phyloP scores from a whole-genome alignment of 2,329 filamentous ascomycete genomes.

The Volutella citrinella region DNA sequence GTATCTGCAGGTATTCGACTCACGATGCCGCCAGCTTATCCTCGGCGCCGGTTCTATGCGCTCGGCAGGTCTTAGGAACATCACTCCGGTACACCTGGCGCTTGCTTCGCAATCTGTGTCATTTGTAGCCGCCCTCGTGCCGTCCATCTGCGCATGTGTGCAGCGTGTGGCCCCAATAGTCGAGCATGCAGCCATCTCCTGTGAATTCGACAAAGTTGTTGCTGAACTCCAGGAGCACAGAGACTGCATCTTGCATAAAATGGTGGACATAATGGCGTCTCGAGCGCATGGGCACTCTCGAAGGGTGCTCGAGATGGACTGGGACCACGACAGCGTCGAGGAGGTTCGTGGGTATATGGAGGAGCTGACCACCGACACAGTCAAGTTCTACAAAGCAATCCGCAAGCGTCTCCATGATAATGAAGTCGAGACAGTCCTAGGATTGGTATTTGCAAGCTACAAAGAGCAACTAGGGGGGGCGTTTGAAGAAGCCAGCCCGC shows the following conservation, averaged over 20 bases:
- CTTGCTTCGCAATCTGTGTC: slow-evolving; percentile 83
- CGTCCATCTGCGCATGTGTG: slow-evolving; percentile 87
- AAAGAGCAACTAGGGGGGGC: slow-evolving; percentile 73
- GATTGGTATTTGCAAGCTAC: slow-evolving; percentile 76
- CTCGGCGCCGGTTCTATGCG: slow-evolving; percentile 86
- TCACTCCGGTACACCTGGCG: slow-evolving; percentile 89
- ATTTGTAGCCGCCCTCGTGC: slow-evolving; percentile 80
- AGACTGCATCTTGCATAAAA: slow-evolving; percentile 81
- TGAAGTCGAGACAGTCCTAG: slow-evolving; percentile 76
- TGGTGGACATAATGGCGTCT: slow-evolving; percentile 84
- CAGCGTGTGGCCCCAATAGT: slow-evolving; percentile 59
- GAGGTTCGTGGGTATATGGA: slow-evolving; percentile 72
- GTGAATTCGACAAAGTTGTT: slow-evolving; percentile 82
- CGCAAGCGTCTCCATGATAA: slow-evolving; percentile 74
- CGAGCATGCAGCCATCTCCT: slow-evolving; percentile 62
- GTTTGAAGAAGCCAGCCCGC: slow-evolving; percentile 60
- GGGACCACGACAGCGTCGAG: slow-evolving; percentile 51
- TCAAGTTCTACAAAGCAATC: slow-evolving; percentile 75
- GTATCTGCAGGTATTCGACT: slow-evolving; percentile 89
- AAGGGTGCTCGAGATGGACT: slow-evolving; percentile 69
- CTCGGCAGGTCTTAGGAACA: slow-evolving; percentile 86
- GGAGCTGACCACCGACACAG: slow-evolving; percentile 77
- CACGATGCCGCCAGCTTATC: slow-evolving; percentile 89
- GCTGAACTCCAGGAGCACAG: slow-evolving; percentile 83
- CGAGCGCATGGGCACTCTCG: slow-evolving; percentile 70